Percentiles rank a stretch among this genome's conserved stretches.
Conservation (phyloP, 345 rosid genomes). For the Citrus reticulata region DNA sequence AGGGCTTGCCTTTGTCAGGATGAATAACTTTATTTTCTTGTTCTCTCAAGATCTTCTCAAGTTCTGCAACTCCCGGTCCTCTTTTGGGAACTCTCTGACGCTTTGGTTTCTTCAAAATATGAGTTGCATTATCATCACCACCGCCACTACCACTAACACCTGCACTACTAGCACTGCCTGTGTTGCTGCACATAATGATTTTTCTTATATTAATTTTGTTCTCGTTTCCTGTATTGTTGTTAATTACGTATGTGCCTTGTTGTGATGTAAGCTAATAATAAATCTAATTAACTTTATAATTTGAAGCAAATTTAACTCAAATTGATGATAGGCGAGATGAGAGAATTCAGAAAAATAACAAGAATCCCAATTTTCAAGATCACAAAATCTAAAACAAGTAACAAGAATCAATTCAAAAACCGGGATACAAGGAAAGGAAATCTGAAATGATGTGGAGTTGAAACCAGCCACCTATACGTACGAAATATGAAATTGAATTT, state of each 20-base stretch:
- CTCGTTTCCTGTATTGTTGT: neutral
- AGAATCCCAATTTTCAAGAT: constrained; percentile 35
- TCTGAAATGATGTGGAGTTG: constrained; percentile 44
- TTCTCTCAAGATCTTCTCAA: constrained; percentile 72
- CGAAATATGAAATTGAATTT: constrained; percentile 35
- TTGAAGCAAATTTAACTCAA: constrained; percentile 10
- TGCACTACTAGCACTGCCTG: constrained; percentile 27
- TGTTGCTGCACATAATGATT: constrained; percentile 48
- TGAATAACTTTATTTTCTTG: constrained; percentile 30
- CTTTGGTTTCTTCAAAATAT: constrained; percentile 40
- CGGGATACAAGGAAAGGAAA: constrained; percentile 58
- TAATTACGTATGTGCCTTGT: neutral
- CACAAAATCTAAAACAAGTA: constrained; percentile 33
- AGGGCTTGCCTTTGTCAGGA: neutral
- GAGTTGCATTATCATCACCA: constrained; percentile 23
- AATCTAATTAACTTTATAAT: constrained; percentile 8
- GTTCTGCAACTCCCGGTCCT: constrained; percentile 86
- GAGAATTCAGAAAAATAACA: constrained; percentile 24
- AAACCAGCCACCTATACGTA: constrained; percentile 45
- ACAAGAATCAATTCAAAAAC: constrained; percentile 40
- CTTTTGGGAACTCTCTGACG: constrained; percentile 48
- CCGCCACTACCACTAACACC: constrained; percentile 2
- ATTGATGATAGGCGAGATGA: neutral
- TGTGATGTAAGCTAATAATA: neutral
- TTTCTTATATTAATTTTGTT: neutral